Conservation (phyloP, 768 basidiomycete genomes). For the Sporobolomyces pararoseus region DNA sequence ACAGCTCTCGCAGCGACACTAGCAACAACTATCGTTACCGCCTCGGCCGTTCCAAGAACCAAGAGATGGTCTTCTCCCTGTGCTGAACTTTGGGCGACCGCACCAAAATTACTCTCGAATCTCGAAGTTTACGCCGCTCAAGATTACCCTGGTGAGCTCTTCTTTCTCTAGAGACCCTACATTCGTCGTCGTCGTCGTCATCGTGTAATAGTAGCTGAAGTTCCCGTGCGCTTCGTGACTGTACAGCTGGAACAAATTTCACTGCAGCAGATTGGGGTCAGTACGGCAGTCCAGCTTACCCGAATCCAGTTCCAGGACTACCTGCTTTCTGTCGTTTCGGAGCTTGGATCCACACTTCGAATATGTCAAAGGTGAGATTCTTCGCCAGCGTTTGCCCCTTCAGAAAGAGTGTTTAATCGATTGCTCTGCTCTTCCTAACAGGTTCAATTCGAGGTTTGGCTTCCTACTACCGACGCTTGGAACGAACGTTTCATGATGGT, state of each 20-base stretch:
- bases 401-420: too few relatives aligned
- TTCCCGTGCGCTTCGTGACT: neutral
- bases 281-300: conserved; percentile 13
- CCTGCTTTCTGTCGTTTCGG: conserved; percentile 42
- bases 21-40: neutral
- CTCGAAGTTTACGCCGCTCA: conserved; percentile 35
- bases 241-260: conserved; percentile 16
- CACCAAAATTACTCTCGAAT: conserved; percentile 15
- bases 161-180: neutral
- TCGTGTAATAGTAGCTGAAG: neutral
- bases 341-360: conserved; percentile 40
- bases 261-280: conserved; percentile 13
- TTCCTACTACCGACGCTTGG: conserved; percentile 23
- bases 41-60: neutral
- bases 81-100: conserved; percentile 22
- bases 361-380: conserved; percentile 16
- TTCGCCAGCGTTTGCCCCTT: too few relatives aligned
- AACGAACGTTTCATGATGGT: conserved; percentile 31
- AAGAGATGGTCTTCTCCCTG: conserved; percentile 3
- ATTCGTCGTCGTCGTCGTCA: neutral
- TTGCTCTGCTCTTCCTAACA: too few relatives aligned
- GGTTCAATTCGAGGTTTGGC: conserved; percentile 44
- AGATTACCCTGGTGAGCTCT: conserved; percentile 24
- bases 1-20: conserved; percentile 6
- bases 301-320: conserved; percentile 29